Evolutionary conservation across 2,329 filamentous ascomycete species (phyloP), one percentile per base, ranked within the genome.

Genomic region (Pyrenophora graminea): DNA sequence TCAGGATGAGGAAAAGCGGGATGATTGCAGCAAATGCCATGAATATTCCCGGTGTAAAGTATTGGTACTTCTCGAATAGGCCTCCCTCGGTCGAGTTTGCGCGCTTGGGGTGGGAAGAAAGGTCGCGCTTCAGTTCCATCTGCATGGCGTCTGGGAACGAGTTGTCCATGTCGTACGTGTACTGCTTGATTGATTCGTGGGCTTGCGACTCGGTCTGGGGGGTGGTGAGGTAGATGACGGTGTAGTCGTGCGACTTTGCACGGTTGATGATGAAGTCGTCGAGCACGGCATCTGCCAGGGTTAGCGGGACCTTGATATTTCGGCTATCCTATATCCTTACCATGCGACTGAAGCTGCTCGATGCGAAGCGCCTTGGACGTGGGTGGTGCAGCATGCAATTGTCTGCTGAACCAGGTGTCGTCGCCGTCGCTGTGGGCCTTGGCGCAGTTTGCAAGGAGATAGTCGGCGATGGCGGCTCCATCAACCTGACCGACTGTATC

Each of bases 31-130:
- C 70, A 17, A 96, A 77, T 23, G 85, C 88, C 88, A 96, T 96
- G 75, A 97, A 97, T 58, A 97, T 85, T 48, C 89, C 92, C 66
- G 91, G 90, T 9, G 88, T 93, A 62, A 99, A 88, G 77, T 92
- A 97, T 71, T 96, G 89, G 74, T 99, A 99, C 73, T 89, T 91
- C 75, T 95, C 89, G 66, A 99, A 97, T 37, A 96, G 75, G 18
- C 63, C 72, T 15, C 65, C 65, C 38, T 70, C 52, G 10, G 60
- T 61, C 42, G 62, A 49, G 44, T 61, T 63, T 2, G 55, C 56
- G 6, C 55, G 65, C 39, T 62, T 63, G 40, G 53, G 57, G 42
- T 76, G 58, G 15, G 72, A 60, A 21, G 64, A 70, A 49, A 80
- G 73, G 60, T 85, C 80, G 60, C 91, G 84, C 82, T 90, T 94